Evolutionary conservation across 306 rosid genomes (phyloP).

Genomic region (Castanospermum australe): DNA sequence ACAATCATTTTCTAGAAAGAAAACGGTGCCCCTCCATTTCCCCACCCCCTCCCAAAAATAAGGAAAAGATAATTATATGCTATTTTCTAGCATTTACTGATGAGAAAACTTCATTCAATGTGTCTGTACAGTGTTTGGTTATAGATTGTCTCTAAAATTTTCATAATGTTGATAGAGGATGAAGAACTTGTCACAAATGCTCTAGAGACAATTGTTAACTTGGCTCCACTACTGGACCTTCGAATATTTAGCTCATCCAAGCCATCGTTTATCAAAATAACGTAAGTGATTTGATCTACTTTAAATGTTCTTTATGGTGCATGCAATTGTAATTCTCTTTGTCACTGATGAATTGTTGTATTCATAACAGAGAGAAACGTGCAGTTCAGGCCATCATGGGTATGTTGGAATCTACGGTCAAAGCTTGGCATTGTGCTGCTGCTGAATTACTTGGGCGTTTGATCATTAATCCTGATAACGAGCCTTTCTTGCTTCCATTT

Average conservation of each 20-base stretch:
- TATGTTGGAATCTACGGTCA: slow-evolving; percentile 77
- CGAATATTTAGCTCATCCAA: slow-evolving; percentile 87
- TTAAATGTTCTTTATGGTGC: not conserved
- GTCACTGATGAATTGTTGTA: slow-evolving; percentile 21
- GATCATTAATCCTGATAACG: slow-evolving; percentile 93
- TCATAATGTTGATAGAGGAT: slow-evolving; percentile 66
- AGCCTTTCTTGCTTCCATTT: slow-evolving; percentile 83
- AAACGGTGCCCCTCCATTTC: too few species aligned
- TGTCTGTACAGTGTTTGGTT: not conserved
- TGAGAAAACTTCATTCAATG: not conserved
- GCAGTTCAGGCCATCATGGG: slow-evolving; percentile 95
- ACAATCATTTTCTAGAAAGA: not conserved
- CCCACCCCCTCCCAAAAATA: too few species aligned
- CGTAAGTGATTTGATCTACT: slow-evolving; percentile 56
- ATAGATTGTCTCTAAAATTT: slow-evolving; percentile 15
- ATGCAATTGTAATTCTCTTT: not conserved
- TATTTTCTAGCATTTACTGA: too few species aligned
- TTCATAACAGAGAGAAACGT: slow-evolving; percentile 70
- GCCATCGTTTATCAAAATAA: slow-evolving; percentile 90
- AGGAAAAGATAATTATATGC: too few species aligned
- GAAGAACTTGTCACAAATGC: slow-evolving; percentile 98
- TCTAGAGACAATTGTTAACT: slow-evolving; percentile 92
- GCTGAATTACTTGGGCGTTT: slow-evolving; percentile 96
- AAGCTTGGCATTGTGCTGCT: slow-evolving; percentile 95
- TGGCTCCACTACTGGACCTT: slow-evolving; percentile 93